phyloP scores from a whole-genome alignment of 345 rosid genomes.

The Physaria fendleri region DNA sequence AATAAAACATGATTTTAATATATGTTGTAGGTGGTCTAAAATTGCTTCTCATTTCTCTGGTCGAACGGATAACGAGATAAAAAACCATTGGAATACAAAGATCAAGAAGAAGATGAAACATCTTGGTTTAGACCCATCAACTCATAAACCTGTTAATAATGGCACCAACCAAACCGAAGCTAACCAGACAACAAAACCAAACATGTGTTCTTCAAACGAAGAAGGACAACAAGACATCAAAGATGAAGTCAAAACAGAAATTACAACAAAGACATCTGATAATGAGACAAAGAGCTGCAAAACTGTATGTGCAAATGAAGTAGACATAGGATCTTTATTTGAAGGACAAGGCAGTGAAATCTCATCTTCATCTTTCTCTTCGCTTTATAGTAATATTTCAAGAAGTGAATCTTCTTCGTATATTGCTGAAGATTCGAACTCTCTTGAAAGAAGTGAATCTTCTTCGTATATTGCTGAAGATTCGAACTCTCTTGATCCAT shows the following conservation, averaged over 20 bases:
- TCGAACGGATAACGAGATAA: conserved; percentile 89
- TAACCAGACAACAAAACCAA: conserved; percentile 13
- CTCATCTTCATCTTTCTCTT: conserved; percentile 33
- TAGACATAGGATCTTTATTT: conserved; percentile 32
- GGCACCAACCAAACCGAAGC: conserved; percentile 13
- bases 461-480: conserved; percentile 34
- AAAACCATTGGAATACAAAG: conserved; percentile 89
- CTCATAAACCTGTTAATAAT: conserved; percentile 41
- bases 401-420: conserved; percentile 30
- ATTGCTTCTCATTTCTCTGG: conserved; percentile 89
- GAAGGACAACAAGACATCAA: conserved; percentile 31
- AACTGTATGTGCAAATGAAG: conserved; percentile 29
- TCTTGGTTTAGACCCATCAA: conserved; percentile 59
- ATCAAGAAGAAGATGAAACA: conserved; percentile 74
- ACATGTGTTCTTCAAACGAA: neutral
- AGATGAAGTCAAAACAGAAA: conserved; percentile 9
- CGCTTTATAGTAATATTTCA: conserved; percentile 18
- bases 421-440: conserved; percentile 34
- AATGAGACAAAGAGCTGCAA: conserved; percentile 31
- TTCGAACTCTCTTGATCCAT: no score
- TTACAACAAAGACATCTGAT: conserved; percentile 10
- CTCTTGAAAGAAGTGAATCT: conserved; percentile 24
- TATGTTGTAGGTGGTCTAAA: conserved; percentile 71
- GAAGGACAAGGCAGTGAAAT: conserved; percentile 31
- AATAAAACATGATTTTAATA: neutral